These are phyloP conservation scores for Fusarium mangiferae DNA, from an alignment of 2,329 filamentous ascomycete species.

Conservation along the genomic window DNA sequence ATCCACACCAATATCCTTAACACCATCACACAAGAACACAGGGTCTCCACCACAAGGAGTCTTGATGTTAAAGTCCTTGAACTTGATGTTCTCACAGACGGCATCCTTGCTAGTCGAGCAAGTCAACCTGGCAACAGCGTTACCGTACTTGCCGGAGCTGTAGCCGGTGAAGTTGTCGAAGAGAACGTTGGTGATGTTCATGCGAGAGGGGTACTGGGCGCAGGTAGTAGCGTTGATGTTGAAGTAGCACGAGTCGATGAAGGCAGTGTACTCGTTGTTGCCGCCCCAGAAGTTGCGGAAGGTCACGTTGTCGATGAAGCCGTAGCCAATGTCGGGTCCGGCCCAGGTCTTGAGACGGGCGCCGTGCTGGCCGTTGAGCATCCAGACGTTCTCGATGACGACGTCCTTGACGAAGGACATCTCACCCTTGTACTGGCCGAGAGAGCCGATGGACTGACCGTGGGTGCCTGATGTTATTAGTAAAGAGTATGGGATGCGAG, in stretches of 20 bases:
- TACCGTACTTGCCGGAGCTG: constrained; percentile 39
- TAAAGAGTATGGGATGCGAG: fast-evolving
- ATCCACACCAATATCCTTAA: constrained; percentile 36
- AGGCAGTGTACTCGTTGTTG: constrained; percentile 40
- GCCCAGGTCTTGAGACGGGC: constrained; percentile 43
- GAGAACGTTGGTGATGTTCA: constrained; percentile 42
- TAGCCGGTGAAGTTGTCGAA: constrained; percentile 43
- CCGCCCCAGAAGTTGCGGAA: constrained; percentile 43
- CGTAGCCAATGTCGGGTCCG: constrained; percentile 36
- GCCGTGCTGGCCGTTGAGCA: constrained; percentile 41
- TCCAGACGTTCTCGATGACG: constrained; percentile 42
- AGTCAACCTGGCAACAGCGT: constrained; percentile 34
- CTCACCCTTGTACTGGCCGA: constrained; percentile 39
- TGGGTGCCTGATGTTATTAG: constrained; percentile 17
- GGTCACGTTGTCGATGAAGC: constrained; percentile 40
- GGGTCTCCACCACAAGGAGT: constrained; percentile 35
- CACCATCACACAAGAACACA: constrained; percentile 38
- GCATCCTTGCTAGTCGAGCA: constrained; percentile 39
- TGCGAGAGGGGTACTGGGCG: constrained; percentile 36
- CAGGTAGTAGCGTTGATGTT: constrained; percentile 33
- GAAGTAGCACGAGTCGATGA: constrained; percentile 43
- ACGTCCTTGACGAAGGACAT: constrained; percentile 41
- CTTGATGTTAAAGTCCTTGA: constrained; percentile 38
- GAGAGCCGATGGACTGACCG: constrained; percentile 39
- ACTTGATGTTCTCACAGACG: constrained; percentile 41